phyloP scores from a whole-genome alignment of 1,284 basidiomycete genomes.

The Chondrostereum purpureum region DNA sequence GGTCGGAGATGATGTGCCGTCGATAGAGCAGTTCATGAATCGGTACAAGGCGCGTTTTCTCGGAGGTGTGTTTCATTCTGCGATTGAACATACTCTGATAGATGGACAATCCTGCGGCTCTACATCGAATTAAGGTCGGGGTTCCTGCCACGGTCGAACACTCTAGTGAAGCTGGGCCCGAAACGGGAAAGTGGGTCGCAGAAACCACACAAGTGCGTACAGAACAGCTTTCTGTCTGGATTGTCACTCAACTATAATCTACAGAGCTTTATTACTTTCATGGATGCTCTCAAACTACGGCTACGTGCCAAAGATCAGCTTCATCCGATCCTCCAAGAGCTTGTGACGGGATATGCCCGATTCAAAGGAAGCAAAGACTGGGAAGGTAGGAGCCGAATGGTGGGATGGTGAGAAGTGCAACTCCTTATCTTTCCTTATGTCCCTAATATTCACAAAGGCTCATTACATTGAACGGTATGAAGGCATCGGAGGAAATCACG shows the following conservation, averaged over 20 bases:
- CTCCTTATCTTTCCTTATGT: conserved; percentile 1
- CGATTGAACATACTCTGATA: conserved; percentile 22
- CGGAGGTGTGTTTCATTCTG: conserved; percentile 6
- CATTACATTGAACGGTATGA: conserved; percentile 95
- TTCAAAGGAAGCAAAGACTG: conserved; percentile 92
- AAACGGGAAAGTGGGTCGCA: conserved; percentile 96
- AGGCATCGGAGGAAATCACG: conserved; percentile 92
- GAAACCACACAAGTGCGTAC: conserved; percentile 89
- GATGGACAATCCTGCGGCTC: conserved; percentile 94
- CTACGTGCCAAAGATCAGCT: conserved; percentile 95
- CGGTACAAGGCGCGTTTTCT: conserved; percentile 67
- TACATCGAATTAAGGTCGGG: conserved; percentile 86
- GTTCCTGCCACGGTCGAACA: conserved; percentile 97
- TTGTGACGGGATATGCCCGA: conserved; percentile 87
- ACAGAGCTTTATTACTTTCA: conserved; percentile 96
- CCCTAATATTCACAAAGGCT: conserved; percentile 49
- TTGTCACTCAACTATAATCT: too few relatives aligned
- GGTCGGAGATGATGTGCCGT: conserved; percentile 78
- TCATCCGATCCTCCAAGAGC: conserved; percentile 90
- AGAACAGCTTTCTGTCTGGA: not conserved
- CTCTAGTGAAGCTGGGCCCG: conserved; percentile 72
- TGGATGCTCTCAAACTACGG: conserved; percentile 93
- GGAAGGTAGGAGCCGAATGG: conserved; percentile 90
- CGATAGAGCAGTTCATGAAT: conserved; percentile 87
- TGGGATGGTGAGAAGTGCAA: conserved; percentile 69